phyloP scores from a whole-genome alignment of 495 filamentous ascomycete species.

The Trichocladium uniseriatum region DNA sequence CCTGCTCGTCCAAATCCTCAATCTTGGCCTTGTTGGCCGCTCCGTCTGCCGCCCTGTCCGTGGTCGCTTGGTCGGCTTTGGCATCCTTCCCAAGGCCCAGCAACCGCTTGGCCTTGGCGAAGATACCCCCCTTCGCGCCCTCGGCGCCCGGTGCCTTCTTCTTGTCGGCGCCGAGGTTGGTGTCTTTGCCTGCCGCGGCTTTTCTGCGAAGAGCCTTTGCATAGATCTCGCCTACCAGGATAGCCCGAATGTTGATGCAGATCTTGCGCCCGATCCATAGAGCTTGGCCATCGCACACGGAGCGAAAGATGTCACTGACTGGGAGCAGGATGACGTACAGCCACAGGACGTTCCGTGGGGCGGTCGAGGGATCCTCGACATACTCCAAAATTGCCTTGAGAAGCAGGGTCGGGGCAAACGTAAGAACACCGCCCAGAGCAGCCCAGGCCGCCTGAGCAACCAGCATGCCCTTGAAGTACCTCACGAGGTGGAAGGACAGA shows the following conservation, averaged over 20 bases:
- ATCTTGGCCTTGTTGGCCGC: slow-evolving; percentile 30
- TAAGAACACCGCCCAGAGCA: slow-evolving; percentile 63
- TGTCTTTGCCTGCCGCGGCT: slow-evolving; percentile 67
- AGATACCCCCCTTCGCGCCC: slow-evolving; percentile 38
- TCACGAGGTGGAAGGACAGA: slow-evolving; percentile 70
- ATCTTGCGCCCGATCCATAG: slow-evolving; percentile 90
- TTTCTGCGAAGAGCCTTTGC: slow-evolving; percentile 92
- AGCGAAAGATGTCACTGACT: slow-evolving; percentile 64
- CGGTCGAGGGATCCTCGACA: slow-evolving; percentile 69
- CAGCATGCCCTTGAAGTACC: slow-evolving; percentile 71
- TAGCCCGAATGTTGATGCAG: slow-evolving; percentile 82
- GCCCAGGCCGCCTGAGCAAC: slow-evolving; percentile 75
- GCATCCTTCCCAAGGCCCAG: slow-evolving; percentile 52
- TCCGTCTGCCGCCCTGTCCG: slow-evolving; percentile 24
- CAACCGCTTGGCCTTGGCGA: slow-evolving; percentile 37
- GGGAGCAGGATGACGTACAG: slow-evolving; percentile 88
- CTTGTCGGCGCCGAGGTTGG: slow-evolving; percentile 48
- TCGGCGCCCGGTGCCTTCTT: slow-evolving; percentile 31
- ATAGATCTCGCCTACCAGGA: slow-evolving; percentile 97
- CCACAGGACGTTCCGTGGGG: slow-evolving; percentile 87
- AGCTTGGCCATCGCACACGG: slow-evolving; percentile 75
- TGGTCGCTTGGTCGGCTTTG: slow-evolving; percentile 17
- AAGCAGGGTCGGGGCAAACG: slow-evolving; percentile 84
- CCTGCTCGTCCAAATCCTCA: slow-evolving; percentile 55
- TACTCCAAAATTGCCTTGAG: slow-evolving; percentile 88